Percentiles rank a stretch among this genome's conserved stretches.
Conservation (phyloP, 192 early-diverging fungal species). For the Umbelopsis ramanniana region DNA sequence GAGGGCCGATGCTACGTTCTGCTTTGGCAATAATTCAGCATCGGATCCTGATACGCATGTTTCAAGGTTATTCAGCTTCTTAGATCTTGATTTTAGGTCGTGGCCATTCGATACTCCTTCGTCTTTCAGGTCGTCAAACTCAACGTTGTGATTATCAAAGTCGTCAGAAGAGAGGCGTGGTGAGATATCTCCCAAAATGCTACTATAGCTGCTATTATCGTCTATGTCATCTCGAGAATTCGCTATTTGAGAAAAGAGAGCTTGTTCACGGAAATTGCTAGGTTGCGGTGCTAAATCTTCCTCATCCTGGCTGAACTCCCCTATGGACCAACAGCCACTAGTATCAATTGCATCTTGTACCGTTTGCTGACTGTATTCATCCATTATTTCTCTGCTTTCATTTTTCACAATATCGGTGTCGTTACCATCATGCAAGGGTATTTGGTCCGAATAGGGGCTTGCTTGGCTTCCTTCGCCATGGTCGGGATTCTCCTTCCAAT, state of each 20-base stretch:
- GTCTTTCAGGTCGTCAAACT: neutral
- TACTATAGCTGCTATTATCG: slow-evolving; percentile 14
- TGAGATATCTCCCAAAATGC: slow-evolving; percentile 2
- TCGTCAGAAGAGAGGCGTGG: neutral
- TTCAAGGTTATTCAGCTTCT: neutral
- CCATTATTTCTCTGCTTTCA: neutral
- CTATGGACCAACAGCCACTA: slow-evolving; percentile 9
- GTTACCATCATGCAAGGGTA: too few species aligned
- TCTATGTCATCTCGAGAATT: neutral
- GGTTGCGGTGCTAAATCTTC: too few species aligned
- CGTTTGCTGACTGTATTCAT: neutral
- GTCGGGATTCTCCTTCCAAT: neutral
- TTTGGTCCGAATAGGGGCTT: too few species aligned
- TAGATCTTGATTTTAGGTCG: neutral
- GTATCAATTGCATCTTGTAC: neutral
- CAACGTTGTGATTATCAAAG: too few species aligned
- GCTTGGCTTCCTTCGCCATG: neutral
- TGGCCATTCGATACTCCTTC: neutral
- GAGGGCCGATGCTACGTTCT: neutral
- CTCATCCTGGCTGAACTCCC: slow-evolving; percentile 3
- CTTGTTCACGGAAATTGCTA: neutral
- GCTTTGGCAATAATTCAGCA: neutral
- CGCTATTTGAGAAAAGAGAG: slow-evolving; percentile 14
- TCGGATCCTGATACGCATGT: neutral
- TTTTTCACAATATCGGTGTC: neutral